Percentiles rank a stretch among this genome's conserved stretches.
These are phyloP conservation scores for Limnomonas spitsbergensis DNA, from an alignment of 139 green algal genomes.

Conservation along the genomic window DNA sequence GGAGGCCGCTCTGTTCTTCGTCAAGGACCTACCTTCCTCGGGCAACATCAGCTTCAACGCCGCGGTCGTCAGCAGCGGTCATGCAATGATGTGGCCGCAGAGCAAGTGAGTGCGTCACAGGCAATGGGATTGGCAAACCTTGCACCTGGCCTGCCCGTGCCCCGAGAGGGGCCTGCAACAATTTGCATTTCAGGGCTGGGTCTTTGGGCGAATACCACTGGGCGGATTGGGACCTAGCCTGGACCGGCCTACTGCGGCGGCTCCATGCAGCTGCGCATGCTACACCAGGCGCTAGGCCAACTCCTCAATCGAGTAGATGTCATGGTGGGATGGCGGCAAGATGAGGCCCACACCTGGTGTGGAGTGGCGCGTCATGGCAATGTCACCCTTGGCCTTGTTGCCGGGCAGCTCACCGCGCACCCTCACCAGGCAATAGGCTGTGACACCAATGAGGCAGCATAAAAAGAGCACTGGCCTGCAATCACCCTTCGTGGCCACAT, in stretches of 20 bases:
- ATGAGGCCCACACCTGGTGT: slow-evolving; percentile 94
- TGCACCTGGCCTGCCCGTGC: not conserved
- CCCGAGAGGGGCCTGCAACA: too few relatives aligned
- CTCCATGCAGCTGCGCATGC: too few relatives aligned
- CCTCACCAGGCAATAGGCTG: too few relatives aligned
- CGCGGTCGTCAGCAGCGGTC: slow-evolving; percentile 21
- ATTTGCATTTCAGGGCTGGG: too few relatives aligned
- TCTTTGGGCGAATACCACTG: too few relatives aligned
- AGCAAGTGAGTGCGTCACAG: not conserved
- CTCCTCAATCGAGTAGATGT: slow-evolving; percentile 99
- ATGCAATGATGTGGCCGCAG: slow-evolving; percentile 24
- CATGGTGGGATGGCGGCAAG: slow-evolving; percentile 95
- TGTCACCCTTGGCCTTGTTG: slow-evolving; percentile 80
- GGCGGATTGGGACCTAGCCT: too few relatives aligned
- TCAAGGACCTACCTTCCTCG: slow-evolving; percentile 32
- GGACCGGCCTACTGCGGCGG: too few relatives aligned
- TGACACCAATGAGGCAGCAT: too few relatives aligned
- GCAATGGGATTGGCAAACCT: too few relatives aligned
- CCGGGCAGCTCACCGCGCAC: slow-evolving; percentile 92
- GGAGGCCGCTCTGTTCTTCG: slow-evolving; percentile 38
- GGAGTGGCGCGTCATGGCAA: slow-evolving; percentile 75
- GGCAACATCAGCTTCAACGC: slow-evolving; percentile 31
- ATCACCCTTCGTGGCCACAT: too few relatives aligned
- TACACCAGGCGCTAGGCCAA: slow-evolving; percentile 91
- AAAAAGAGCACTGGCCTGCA: too few relatives aligned